These are phyloP conservation scores for Trichosporon coremiiforme DNA, from an alignment of 1,284 basidiomycete genomes.

Conservation along the genomic window DNA sequence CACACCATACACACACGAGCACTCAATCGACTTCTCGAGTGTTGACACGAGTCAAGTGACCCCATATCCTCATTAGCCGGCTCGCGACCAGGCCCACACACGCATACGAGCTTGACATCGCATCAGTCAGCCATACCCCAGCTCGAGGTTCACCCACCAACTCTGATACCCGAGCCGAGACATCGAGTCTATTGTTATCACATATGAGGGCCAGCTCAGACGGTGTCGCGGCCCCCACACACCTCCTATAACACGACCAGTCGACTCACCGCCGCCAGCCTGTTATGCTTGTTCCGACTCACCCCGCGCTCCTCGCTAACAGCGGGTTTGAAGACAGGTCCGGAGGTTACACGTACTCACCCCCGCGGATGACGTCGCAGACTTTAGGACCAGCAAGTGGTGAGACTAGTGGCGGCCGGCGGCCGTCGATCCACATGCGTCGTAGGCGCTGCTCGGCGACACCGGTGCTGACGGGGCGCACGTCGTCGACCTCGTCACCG, in stretches of 20 bases:
- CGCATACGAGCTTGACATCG: neutral
- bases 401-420: neutral
- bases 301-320: neutral
- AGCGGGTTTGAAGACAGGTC: neutral
- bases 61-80: neutral
- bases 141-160: neutral
- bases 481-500: neutral
- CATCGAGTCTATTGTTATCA: constrained; percentile 10
- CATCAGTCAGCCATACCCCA: neutral
- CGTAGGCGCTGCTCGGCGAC: constrained; percentile 4
- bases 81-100: neutral
- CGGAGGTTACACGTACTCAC: neutral
- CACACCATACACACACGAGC: neutral
- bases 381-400: neutral
- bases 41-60: neutral
- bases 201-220: neutral
- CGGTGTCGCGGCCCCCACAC: neutral
- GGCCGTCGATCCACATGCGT: constrained; percentile 12
- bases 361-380: neutral
- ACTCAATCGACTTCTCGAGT: neutral
- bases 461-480: constrained; percentile 5
- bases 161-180: neutral
- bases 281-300: neutral
- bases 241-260: neutral
- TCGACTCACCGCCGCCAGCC: neutral